A percentile compares a stretch with the other conserved stretches of the same genome.
These are phyloP conservation scores for Neonectria sp. DNA, from an alignment of 2,329 filamentous ascomycete genomes.

Conservation along the genomic window DNA sequence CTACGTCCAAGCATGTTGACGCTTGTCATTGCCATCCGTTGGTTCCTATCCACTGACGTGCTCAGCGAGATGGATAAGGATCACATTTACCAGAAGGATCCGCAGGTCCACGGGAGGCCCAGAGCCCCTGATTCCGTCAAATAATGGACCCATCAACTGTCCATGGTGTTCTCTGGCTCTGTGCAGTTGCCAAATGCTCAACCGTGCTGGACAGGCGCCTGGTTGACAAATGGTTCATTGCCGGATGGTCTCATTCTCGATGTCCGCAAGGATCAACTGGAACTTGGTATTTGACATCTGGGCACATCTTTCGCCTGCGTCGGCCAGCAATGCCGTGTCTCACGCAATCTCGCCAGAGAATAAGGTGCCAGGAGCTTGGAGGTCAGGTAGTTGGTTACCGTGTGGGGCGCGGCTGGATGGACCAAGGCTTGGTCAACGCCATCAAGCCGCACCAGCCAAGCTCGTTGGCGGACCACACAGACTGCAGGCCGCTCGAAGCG, in stretches of 20 bases:
- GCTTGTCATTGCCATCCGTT: constrained; percentile 20
- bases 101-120: not conserved
- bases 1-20: constrained; percentile 9
- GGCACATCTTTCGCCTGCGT: not conserved
- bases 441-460: constrained; percentile 35
- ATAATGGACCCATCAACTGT: constrained; percentile 11
- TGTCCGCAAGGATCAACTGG: not conserved
- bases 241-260: not conserved
- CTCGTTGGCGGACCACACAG: constrained; percentile 35
- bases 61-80: constrained; percentile 11
- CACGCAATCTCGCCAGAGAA: constrained; percentile 13
- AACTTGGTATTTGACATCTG: not conserved
- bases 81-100: constrained; percentile 12
- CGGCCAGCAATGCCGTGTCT: constrained; percentile 17
- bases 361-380: constrained; percentile 6
- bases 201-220: not conserved
- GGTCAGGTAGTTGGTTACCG: constrained; percentile 32
- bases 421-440: constrained; percentile 32
- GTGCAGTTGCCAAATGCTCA: constrained; percentile 9
- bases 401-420: constrained; percentile 24
- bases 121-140: constrained; percentile 14
- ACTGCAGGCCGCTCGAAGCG: constrained; percentile 45
- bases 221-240: constrained; percentile 1
- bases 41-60: constrained; percentile 26
- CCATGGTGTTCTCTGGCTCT: constrained; percentile 7